Evolutionary conservation across 1,139 yeast genomes (phyloP).

Genomic region (Hyphopichia fennica): DNA sequence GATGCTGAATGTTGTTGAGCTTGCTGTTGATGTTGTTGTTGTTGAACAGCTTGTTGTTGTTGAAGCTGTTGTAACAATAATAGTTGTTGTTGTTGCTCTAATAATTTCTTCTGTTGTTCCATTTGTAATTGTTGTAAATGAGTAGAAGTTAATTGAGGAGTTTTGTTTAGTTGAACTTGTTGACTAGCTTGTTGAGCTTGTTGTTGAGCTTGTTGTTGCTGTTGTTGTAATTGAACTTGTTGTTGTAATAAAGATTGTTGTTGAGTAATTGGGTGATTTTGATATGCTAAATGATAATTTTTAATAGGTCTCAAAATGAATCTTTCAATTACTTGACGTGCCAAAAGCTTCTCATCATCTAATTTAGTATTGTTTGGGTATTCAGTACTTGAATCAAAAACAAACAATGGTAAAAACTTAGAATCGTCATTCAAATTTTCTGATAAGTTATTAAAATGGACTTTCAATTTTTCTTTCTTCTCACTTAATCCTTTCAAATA

Average conservation of each 20-base stretch:
- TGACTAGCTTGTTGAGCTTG: conserved; percentile 20
- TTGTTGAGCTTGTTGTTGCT: conserved; percentile 18
- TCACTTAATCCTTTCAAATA: conserved; percentile 32
- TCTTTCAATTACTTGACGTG: conserved; percentile 45
- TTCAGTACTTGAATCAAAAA: conserved; percentile 27
- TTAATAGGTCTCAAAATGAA: conserved; percentile 44
- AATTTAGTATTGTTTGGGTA: conserved; percentile 23
- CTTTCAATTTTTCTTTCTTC: conserved; percentile 31
- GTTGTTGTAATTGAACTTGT: conserved; percentile 20
- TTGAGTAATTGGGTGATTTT: conserved; percentile 46
- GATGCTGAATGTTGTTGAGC: conserved; percentile 12
- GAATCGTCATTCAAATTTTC: conserved; percentile 12
- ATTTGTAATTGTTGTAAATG: conserved; percentile 29
- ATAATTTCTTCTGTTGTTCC: conserved; percentile 28
- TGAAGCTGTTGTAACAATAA: conserved; percentile 16
- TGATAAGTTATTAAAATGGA: conserved; percentile 29
- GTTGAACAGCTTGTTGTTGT: conserved; percentile 19
- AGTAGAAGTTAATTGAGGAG: conserved; percentile 17
- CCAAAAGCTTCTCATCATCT: conserved; percentile 38
- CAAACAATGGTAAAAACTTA: conserved; percentile 37
- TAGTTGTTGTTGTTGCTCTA: conserved; percentile 17
- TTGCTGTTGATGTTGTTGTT: conserved; percentile 14
- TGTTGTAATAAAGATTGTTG: conserved; percentile 38
- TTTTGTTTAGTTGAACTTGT: conserved; percentile 14
- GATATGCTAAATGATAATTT: conserved; percentile 49